Conservation (phyloP, 768 basidiomycete genomes). For the Panaeolus papilionaceus region DNA sequence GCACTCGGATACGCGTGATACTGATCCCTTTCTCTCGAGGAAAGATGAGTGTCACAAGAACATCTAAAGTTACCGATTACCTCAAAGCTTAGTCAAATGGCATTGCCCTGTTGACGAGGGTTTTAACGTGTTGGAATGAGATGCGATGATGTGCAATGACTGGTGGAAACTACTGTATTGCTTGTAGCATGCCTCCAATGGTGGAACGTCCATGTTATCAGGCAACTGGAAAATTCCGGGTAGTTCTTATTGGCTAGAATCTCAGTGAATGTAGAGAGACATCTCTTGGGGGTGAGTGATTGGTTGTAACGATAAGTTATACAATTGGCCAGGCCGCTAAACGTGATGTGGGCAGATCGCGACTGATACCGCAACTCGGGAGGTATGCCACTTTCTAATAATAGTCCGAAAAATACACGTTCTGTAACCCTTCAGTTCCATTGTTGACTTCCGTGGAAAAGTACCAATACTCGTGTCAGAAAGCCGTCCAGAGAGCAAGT, state of each 20-base stretch:
- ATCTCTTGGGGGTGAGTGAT: background rate
- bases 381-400: background rate
- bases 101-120: too few relatives aligned
- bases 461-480: background rate
- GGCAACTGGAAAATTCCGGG: background rate
- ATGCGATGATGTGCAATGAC: too few relatives aligned
- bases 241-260: background rate
- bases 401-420: background rate
- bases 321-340: background rate
- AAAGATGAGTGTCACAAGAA: too few relatives aligned
- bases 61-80: too few relatives aligned
- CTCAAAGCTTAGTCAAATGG: too few relatives aligned
- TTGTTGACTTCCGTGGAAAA: background rate
- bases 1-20: too few relatives aligned
- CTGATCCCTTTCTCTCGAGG: too few relatives aligned
- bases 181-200: background rate
- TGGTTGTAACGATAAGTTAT: background rate
- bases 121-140: too few relatives aligned
- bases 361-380: background rate
- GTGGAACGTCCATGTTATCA: background rate
- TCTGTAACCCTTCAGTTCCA: background rate
- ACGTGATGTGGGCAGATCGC: background rate
- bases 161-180: too few relatives aligned
- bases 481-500: constrained; percentile 17
- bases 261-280: background rate